Percentiles rank a stretch among this genome's conserved stretches.
phyloP scores from a whole-genome alignment of 768 basidiomycete species.

The Termitomyces sp. region DNA sequence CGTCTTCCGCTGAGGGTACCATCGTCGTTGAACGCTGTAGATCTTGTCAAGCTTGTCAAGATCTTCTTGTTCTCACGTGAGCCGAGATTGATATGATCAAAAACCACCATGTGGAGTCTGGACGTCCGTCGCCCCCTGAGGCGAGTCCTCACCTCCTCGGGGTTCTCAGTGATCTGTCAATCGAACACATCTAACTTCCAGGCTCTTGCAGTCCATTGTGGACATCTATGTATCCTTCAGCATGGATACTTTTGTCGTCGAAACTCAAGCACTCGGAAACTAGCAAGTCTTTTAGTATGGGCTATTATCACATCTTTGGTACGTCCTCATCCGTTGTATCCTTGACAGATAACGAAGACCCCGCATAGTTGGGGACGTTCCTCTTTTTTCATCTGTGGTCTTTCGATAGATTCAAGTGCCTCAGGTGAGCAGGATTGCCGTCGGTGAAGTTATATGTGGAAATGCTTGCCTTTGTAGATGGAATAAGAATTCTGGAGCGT shows the following conservation, averaged over 20 bases:
- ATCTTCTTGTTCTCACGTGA: not conserved
- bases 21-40: conserved; percentile 13
- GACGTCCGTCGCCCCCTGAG: too few relatives aligned
- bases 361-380: conserved; percentile 52
- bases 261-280: conserved; percentile 13
- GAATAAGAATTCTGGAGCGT: conserved; percentile 66
- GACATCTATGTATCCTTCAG: not conserved
- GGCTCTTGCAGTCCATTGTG: too few relatives aligned
- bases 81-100: not conserved
- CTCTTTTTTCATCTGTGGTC: conserved; percentile 75
- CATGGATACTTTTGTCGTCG: not conserved
- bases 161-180: not conserved
- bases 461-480: conserved; percentile 40
- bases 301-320: conserved; percentile 51
- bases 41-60: too few relatives aligned
- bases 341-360: not conserved
- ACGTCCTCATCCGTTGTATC: conserved; percentile 15
- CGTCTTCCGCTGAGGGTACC: conserved; percentile 45
- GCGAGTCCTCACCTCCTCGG: too few relatives aligned
- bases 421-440: conserved; percentile 41
- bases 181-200: too few relatives aligned
- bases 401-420: conserved; percentile 74
- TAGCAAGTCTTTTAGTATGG: conserved; percentile 64
- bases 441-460: not conserved
- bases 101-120: too few relatives aligned